Base-by-base conservation (phyloP, 495 filamentous ascomycete genomes). In the Penicillium cataractarum region DNA sequence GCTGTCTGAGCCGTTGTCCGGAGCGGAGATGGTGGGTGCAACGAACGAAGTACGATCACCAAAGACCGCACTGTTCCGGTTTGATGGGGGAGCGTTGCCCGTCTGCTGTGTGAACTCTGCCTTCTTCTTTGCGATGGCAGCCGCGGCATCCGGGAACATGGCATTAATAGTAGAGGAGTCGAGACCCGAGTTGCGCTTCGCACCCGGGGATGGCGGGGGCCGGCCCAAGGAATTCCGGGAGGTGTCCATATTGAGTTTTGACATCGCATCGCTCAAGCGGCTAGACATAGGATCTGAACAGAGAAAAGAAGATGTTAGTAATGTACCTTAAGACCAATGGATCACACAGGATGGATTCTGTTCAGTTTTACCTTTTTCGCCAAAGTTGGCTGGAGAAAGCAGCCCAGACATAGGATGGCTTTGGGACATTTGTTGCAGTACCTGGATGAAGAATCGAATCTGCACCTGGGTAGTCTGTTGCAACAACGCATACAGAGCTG, bases 401-500 rank as follows among this genome's bases (percentile, higher is more conserved):
- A 99, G 88, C 50, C 93, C 92, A 44, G 96, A 97, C 91, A 98
- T 97, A 26, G 95, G 95, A 76, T 98, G 95, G 66, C 87, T 92
- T 80, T 97, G 96, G 33, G 93, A 90, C 96, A 99, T 99, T 75
- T 98, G 94, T 81, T 98, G 92, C 68, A 99, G 79, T 33, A 98
- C 95, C 77, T 97, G 93, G 67, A 97, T 98, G 80, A 99, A 99
- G 82, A 99, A 99, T 52, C 96, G 90, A 64, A 97, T 97, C 79
- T 99, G 95, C 56, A 99, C 94, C 77, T 99, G 96, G 5, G 95
- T 98, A 7, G 95, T 97, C 78, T 99, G 95, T 83, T 98, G 96
- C 49, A 99, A 81, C 61, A 99, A 80, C 33, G 95, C 94, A 78
- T 99, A 98, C 46, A 98, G 77, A 27, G 95, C 96, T 40, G 95